These are phyloP conservation scores for Ophiocordyceps camponoti-rufipedis DNA, from an alignment of 2,329 filamentous ascomycete species.

Conservation along the genomic window DNA sequence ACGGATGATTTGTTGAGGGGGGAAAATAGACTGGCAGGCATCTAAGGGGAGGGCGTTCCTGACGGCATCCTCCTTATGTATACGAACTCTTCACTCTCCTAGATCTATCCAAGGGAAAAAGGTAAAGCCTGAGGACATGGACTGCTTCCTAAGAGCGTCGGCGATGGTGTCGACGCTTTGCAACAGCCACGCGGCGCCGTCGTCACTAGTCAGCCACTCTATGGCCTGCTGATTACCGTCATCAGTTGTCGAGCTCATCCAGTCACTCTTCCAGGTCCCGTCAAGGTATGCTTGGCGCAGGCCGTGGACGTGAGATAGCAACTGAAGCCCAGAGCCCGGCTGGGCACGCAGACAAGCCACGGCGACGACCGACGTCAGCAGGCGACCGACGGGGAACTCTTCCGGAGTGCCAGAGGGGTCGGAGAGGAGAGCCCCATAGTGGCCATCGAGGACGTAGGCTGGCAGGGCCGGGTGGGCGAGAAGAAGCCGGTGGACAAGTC, in stretches of 20 bases:
- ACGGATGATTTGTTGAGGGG: background rate
- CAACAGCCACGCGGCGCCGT: constrained; percentile 28
- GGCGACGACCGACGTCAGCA: constrained; percentile 55
- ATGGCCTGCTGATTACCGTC: constrained; percentile 12
- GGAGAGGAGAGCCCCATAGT: constrained; percentile 57
- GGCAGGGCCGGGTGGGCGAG: constrained; percentile 67
- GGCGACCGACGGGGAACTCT: constrained; percentile 29
- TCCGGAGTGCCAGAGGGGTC: constrained; percentile 29
- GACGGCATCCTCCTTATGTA: background rate
- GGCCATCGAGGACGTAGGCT: constrained; percentile 56
- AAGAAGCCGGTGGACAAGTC: constrained; percentile 52
- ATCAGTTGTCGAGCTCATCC: constrained; percentile 7
- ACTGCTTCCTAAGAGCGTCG: constrained; percentile 15
- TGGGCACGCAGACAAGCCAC: constrained; percentile 60
- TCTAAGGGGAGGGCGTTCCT: background rate
- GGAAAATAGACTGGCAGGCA: background rate
- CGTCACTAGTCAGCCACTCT: constrained; percentile 23
- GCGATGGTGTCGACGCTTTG: constrained; percentile 24
- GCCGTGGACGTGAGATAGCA: constrained; percentile 66
- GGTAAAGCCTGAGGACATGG: too few species aligned
- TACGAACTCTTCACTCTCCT: background rate
- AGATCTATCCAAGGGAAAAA: background rate
- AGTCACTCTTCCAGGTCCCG: constrained; percentile 28
- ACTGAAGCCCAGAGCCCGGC: constrained; percentile 68
- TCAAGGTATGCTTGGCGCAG: constrained; percentile 59